A percentile compares a stretch with the other conserved stretches of the same genome.
Conservation (phyloP, 208 protist species). For the Acanthamoeba polyphaga region DNA sequence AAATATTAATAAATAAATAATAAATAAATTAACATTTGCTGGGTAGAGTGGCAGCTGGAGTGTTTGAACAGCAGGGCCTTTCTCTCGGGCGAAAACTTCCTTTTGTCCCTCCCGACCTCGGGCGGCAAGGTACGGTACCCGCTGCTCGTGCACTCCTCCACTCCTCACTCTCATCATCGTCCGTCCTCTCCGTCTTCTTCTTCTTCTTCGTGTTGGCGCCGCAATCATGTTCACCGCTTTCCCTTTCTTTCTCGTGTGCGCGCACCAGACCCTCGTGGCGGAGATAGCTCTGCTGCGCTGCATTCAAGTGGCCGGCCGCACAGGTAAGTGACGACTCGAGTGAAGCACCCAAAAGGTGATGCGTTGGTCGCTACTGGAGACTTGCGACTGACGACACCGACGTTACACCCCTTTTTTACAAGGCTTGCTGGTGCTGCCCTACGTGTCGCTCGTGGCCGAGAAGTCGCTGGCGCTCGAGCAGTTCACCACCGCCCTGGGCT, state of each 20-base stretch:
- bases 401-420: neutral
- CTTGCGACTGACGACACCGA: neutral
- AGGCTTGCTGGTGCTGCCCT: constrained; percentile 31
- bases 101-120: constrained; percentile 3
- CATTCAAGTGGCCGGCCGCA: neutral
- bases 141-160: no score
- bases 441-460: constrained; percentile 30
- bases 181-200: neutral
- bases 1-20: no score
- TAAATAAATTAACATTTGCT: no score
- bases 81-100: constrained; percentile 1
- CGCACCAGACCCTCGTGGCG: neutral
- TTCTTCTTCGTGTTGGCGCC: neutral
- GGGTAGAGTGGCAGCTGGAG: neutral
- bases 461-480: constrained; percentile 2
- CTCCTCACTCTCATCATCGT: no score
- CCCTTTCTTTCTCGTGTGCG: no score
- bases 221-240: no score
- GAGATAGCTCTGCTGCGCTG: constrained; percentile 8
- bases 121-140: neutral
- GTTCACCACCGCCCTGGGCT: constrained; percentile 10
- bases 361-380: neutral
- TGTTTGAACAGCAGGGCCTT: constrained; percentile 12
- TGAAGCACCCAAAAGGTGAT: no score
- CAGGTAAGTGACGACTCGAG: neutral